phyloP scores from a whole-genome alignment of 1,284 basidiomycete species.

The Microbotryum scabiosae region DNA sequence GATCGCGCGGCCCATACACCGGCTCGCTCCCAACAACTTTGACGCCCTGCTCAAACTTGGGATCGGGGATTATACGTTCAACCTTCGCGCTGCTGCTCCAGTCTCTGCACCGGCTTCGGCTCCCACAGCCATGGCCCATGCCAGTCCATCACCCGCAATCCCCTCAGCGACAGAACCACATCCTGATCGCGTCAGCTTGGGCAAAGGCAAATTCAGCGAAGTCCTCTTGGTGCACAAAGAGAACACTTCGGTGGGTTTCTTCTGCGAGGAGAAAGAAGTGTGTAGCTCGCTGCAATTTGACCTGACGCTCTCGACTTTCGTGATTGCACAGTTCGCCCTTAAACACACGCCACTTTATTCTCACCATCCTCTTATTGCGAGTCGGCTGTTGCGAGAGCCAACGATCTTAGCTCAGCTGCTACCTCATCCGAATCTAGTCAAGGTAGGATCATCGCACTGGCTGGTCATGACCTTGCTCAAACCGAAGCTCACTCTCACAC shows the following conservation, averaged over 20 bases:
- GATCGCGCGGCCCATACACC: slow-evolving; percentile 14
- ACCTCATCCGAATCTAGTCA: slow-evolving; percentile 49
- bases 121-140: neutral
- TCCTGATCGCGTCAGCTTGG: slow-evolving; percentile 36
- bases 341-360: slow-evolving; percentile 52
- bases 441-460: slow-evolving; percentile 2
- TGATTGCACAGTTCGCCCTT: slow-evolving; percentile 43
- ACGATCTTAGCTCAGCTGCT: slow-evolving; percentile 49
- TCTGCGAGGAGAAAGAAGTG: neutral
- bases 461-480: neutral
- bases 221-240: slow-evolving; percentile 42
- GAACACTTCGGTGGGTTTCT: slow-evolving; percentile 36
- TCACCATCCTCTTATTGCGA: slow-evolving; percentile 51
- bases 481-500: neutral
- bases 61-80: slow-evolving; percentile 43
- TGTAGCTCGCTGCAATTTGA: neutral
- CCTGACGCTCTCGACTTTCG: neutral
- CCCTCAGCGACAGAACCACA: neutral
- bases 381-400: slow-evolving; percentile 49
- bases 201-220: slow-evolving; percentile 45
- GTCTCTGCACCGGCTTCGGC: neutral
- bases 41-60: slow-evolving; percentile 39
- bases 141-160: neutral
- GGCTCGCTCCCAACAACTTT: slow-evolving; percentile 19
- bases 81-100: slow-evolving; percentile 9